Conservation (phyloP, 305 asterid species). For the Fraxinus sp. region DNA sequence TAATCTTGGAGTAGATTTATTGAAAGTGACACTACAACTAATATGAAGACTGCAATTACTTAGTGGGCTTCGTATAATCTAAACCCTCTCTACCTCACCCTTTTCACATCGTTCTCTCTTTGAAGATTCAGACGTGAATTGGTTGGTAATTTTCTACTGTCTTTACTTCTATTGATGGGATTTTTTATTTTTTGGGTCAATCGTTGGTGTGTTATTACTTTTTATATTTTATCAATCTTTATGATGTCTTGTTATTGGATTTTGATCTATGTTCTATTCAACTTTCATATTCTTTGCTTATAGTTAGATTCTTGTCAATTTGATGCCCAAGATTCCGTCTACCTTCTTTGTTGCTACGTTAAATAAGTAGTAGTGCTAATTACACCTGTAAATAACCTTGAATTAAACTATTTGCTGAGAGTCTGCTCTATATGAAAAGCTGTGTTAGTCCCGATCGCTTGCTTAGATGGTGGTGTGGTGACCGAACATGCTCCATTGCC, state of each 20-base stretch:
- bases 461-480: neutral
- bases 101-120: constrained; percentile 3
- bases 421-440: neutral
- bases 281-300: neutral
- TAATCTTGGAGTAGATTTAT: neutral
- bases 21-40: neutral
- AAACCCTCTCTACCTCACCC: neutral
- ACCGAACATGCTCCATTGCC: neutral
- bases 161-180: neutral
- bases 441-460: neutral
- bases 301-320: constrained; percentile 2
- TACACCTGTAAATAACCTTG: neutral
- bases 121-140: constrained; percentile 13
- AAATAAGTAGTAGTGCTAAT: neutral
- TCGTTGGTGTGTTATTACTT: neutral
- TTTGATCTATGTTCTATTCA: neutral
- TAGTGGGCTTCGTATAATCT: constrained; percentile 1
- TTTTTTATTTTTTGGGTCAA: neutral
- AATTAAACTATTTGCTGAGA: neutral
- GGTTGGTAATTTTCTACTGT: constrained; percentile 23
- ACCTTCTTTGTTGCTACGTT: neutral
- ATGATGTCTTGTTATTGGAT: neutral
- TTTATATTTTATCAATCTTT: neutral
- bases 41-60: neutral
- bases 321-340: neutral